Evolutionary conservation across 1,284 basidiomycete species (phyloP), one percentile per base, ranked within the genome.

Genomic region (Mycena citricolor): DNA sequence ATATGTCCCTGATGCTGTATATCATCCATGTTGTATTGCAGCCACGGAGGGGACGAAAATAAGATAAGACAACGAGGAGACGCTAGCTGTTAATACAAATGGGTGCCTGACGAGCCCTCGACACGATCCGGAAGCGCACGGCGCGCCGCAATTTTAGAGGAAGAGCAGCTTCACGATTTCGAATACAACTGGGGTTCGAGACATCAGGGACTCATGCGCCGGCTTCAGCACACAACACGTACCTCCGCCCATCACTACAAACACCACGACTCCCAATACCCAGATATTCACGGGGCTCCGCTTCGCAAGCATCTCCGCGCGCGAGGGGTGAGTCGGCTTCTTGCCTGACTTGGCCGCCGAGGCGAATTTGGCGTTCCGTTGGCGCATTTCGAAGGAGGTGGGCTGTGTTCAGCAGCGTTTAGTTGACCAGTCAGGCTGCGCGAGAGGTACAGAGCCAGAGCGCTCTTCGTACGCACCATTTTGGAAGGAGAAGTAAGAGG

Each of bases 161-260:
- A 89, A 85, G 36, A 89, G 55, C 33, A 86, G 58, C 57, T 77
- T 70, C 35, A 75, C 68, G 14, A 88, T 62, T 61, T 90, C 86
- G 52, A 90, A 89, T 42, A 90, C 14, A 29, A 88, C 87, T 90
- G 56, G 2, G n/a, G n/a, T n/a, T n/a, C n/a, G n/a, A n/a, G n/a
- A n/a, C n/a, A n/a, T n/a, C n/a, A 32, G 23, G 6, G 13, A 29
- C 39, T 32, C 24, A 49, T 53, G 32, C 49, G 35, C 34, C 39
- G 51, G 33, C 40, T 36, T 45, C 24, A 30, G 32, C 43, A n/a
- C 39, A 21, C 34, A 34, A 14, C n/a, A 70, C 81, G 50, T 56
- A 82, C 87, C 81, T 76, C 87, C 86, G 43, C 86, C 87, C 44
- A 84, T 59, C 17, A 90, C 76, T 20, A 89, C 83, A 56, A 89